Evolutionary conservation across 2,329 filamentous ascomycete genomes (phyloP), one percentile per base, ranked within the genome.

Genomic region (Neonectria sp.): DNA sequence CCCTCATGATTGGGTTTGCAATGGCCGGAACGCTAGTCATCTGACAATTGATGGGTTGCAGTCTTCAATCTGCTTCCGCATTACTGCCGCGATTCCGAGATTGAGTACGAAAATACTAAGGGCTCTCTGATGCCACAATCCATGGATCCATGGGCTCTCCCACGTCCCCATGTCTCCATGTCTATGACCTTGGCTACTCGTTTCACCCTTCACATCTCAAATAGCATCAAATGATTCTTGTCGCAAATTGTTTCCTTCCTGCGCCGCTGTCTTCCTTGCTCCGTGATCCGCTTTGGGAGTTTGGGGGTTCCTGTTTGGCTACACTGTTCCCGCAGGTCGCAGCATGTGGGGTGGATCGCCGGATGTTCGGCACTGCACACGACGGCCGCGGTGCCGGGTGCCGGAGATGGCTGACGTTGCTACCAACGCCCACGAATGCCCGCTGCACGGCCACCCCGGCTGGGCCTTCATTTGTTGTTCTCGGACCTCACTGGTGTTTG

Each of bases 71-170:
- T 88, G 86, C 87, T 83, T 82, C 81, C 79, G 72, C 84, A 84
- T 84, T 83, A 81, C 83, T 80, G 78, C 69, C 69, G 84, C 83
- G 76, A 74, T 86, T 90, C 89, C 89, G 84, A 91, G 76, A 91
- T 79, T 58, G 81, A 88, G 73, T 67, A 48, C 55, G 65, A 80
- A 81, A 88, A 73, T 67, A 48, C 55, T 65, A 80, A 84, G 88
- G 86, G 87, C 85, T 88, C 88, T 91, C 89, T 91, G 89, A 90
- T 82, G 84, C 86, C 85, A 80, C 73, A 77, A 78, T 55, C 67
- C 60, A 69, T 55, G 69, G 63, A 77, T 78, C 74, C 67, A 45
- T 24, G 40, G 40, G 24, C 5, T 45, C 17, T 24, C n/a, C n/a
- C 40, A 13, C 8, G 40, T 72, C 15, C 24, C 40, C 40, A 24